Evolutionary conservation across 2,329 filamentous ascomycete genomes (phyloP), one percentile per base, ranked within the genome.

Genomic region (Aureobasidium zeae): DNA sequence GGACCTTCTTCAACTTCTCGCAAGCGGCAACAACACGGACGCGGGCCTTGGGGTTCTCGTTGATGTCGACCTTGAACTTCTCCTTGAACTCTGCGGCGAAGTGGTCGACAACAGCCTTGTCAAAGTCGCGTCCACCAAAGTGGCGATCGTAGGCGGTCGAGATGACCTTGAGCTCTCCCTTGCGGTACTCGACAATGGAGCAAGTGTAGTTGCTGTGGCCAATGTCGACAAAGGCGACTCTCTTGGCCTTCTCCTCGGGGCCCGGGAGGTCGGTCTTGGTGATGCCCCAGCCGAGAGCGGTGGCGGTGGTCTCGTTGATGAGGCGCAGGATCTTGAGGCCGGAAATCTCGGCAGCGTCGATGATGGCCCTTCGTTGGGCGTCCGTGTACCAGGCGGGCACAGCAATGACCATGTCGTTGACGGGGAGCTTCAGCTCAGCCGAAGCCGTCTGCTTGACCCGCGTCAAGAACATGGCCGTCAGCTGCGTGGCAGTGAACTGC

Each of bases 341-440:
- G 47, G 89, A 86, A 57, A 98, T 86, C 62, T 96, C 88, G 55
- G 87, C 78, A 47, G 91, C 89, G 61, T 96, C 89, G 57, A 96
- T 74, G 51, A 98, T 74, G 55, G 79, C 79, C 59, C 91, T 79
- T 62, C 91, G 83, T 74, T 98, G 91, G 49, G 82, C 70, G 64
- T 98, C 91, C 49, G 88, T 94, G 73, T 94, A 98, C 91, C 91
- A 98, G 13, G 87, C 81, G 32, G 91, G 91, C 38, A 93, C 86
- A 62, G 86, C 93, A 71, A 98, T 77, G 56, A 94, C 91, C 57
- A 96, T 74, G 63, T 98, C 91, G 48, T 83, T 83, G 47, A 96
- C 91, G 47, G 88, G 86, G 33, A 93, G 76, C 69, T 83, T 94
- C 56, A 95, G 73, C 73, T 98, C 91, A 57, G 74, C 76, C 50